Base-by-base conservation (phyloP, 306 rosid species). In the Cucumis cinereus region DNA sequence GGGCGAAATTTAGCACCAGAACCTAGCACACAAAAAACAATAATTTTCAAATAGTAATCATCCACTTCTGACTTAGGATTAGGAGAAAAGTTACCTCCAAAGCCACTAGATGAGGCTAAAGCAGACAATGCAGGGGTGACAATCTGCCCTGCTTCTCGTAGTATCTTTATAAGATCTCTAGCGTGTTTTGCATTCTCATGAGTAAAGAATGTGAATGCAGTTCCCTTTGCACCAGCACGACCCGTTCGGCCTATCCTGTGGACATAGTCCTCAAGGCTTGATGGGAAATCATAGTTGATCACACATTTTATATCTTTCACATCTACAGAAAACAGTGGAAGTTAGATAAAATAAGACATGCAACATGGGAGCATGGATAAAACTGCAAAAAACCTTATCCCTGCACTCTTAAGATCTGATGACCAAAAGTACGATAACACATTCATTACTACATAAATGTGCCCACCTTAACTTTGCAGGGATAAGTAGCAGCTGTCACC, bases 391-490 rank as follows among this genome's bases (percentile, higher is more conserved):
- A 41, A 75, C 98, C 96, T 91, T 92, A 91, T 92, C 98, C 97
- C 98, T 88, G 96, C 90, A 80, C 75, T 81, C 84, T 76, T 84
- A 85, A 72, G 91, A 90, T 85, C 86, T 68, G 80, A 81, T 85
- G 95, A 86, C 78, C 90, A 93, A 93, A 85, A 83, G 84, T 88
- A 87, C 87, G 93, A 86, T 82, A 90, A 90, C 97, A 91, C 98
- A 90, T 91, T 91, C 97, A 84, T 87, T 81, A 85, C 73, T 81
- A 85, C 66, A 82, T 60, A 83, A 86, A 93, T 93, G 97, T 93
- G 98, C 98, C 97, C 98, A 93, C 97, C 98, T 93, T 86, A 85
- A 86, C 86, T 87, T 87, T 84, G 86, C 93, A 91, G 98, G 98
- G 97, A 93, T 93, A 93, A 93, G 96, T 93, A 91, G 94, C 91